Conservation (phyloP, 1,284 basidiomycete species). For the Mrakiaceae sp. region DNA sequence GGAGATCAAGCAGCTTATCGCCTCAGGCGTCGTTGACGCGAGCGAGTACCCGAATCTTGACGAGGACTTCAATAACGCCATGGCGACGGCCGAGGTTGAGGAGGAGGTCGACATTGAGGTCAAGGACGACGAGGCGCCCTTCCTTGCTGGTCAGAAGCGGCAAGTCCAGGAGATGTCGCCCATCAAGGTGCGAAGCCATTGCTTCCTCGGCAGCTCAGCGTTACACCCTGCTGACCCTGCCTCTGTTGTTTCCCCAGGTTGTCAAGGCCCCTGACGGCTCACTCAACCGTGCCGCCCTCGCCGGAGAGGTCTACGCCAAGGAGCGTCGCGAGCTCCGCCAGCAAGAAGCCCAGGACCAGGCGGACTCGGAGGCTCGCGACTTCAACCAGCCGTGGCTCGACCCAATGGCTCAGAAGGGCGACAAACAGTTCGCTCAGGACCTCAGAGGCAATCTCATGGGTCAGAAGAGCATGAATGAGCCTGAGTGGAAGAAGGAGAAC, state of each 20-base stretch:
- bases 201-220: neutral
- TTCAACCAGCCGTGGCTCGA: conserved; percentile 94
- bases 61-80: conserved; percentile 70
- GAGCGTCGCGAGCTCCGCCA: conserved; percentile 88
- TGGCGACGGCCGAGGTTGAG: conserved; percentile 70
- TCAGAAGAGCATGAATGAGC: conserved; percentile 67
- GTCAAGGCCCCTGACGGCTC: conserved; percentile 91
- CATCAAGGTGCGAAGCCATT: conserved; percentile 50
- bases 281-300: conserved; percentile 86
- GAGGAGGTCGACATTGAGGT: conserved; percentile 97
- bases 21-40: conserved; percentile 82
- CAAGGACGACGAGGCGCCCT: conserved; percentile 91
- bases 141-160: conserved; percentile 92
- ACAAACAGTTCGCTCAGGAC: conserved; percentile 89
- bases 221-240: neutral
- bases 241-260: conserved; percentile 38
- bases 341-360: conserved; percentile 87
- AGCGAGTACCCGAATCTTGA: conserved; percentile 94
- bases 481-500: conserved; percentile 89
- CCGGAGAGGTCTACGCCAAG: conserved; percentile 85
- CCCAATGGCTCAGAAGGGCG: conserved; percentile 82
- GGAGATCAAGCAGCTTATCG: conserved; percentile 98
- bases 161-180: conserved; percentile 90
- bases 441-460: conserved; percentile 69
- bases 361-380: conserved; percentile 85